Base-by-base conservation (phyloP, 2,329 filamentous ascomycete genomes). In the Ophiostoma himal-ulmi region DNA sequence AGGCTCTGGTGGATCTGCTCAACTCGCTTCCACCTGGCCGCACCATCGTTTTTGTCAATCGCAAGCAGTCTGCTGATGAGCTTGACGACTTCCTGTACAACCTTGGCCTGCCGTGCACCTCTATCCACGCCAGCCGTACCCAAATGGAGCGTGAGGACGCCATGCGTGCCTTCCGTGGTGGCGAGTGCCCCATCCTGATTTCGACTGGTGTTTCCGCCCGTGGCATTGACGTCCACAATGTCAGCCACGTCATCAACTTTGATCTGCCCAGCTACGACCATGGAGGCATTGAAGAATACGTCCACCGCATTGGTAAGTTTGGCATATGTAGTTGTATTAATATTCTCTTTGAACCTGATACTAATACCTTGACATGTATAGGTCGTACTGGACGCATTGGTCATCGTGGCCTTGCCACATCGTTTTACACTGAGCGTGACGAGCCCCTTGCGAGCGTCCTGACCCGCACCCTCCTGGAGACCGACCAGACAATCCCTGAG, bases 341-440 rank as follows among this genome's bases (percentile, higher is more conserved):
- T 48, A 67, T 62, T 34, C 5, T 17, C 62, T 26, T 3, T 44
- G 69, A 57, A 36, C 60, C 75, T 72, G 74, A 22, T 57, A 72
- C 69, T 20, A 2, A 74, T 70, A 74, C 54, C 39, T 17, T 11
- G 17, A 54, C 2, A 20, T 48, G 44, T 5, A 68, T 72, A 93
- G 91, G 95, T 73, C 94, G 95, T 72, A 99, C 95, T 75, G 95
- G 92, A 70, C 92, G 95, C 69, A 97, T 97, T 77, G 95, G 95
- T 2, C 91, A 97, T 75, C 85, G 86, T 64, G 95, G 95, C 22
- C 81, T 93, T 5, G 94, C 95, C 0, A 94, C 91, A 0, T 97
- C 94, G 0, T 94, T 99, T 81, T 98, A 90, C 83, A 92, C 89
- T 36, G 89, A 94, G 0, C 82, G 85, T 0, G 91, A 98, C 75